Base-by-base conservation (phyloP, 495 filamentous ascomycete species). In the Cairneyella variabilis region DNA sequence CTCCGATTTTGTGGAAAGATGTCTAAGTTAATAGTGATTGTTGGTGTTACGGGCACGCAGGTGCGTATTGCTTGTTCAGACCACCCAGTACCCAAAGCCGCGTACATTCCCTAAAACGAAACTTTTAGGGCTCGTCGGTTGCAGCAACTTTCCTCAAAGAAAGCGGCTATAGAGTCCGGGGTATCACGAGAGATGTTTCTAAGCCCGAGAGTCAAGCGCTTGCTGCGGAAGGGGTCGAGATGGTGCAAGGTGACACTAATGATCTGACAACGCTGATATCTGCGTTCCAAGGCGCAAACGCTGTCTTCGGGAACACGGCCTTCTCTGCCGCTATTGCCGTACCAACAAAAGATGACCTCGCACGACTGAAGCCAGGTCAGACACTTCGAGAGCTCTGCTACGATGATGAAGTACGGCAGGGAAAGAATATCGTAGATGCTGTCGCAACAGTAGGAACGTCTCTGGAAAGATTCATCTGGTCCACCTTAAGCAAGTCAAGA, bases 241-340 rank as follows among this genome's bases (percentile, higher is more conserved):
- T 82, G 5, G 69, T 78, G 4, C 41, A 66, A 42, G 76, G 64
- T 7, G 70, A 82, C 38, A 64, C 79, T 10, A 61, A 72, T 45
- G 69, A 77, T 37, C 48, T 66, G 23, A 58, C 56, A 1, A 71
- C 72, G 0, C 66, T 84, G 4, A 58, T 59, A 11, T 27, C 37
- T 7, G 80, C 79, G 14, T 75, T 83, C 57, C 28, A 61, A 12
- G 73, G 70, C 26, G 74, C 72, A 1, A 64, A 71, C 48, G 74
- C 66, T 26, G 73, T 82, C 9, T 57, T 57, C 25, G 67, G 68
- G 30, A 73, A 74, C 42, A 83, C 77, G 0, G 76, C 80, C 42
- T 82, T 77, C 66, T 73, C 68, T 67, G 38, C 38, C 1, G 27
- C 59, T 6, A 54, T 67, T 53, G 50, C 53, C 12, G 60, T 60